These are phyloP conservation scores for Mycena belliarum DNA, from an alignment of 768 basidiomycete species.

Conservation along the genomic window DNA sequence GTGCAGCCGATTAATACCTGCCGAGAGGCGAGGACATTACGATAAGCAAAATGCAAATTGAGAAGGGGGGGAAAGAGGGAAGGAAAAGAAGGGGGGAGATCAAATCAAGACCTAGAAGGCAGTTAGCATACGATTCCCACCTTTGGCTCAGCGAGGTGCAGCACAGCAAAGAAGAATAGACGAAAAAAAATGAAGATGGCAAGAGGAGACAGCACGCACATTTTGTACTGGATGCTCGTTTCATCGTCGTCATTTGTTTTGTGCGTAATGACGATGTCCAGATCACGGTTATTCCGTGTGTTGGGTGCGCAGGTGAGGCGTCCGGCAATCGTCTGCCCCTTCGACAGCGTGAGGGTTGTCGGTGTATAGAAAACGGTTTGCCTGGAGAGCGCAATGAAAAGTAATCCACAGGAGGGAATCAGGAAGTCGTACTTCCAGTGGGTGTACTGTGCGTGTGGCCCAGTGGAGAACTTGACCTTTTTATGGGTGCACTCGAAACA, in stretches of 20 bases:
- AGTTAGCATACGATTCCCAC: slow-evolving; percentile 40
- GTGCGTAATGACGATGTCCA: slow-evolving; percentile 87
- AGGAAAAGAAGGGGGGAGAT: slow-evolving; percentile 21
- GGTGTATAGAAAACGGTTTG: slow-evolving; percentile 99
- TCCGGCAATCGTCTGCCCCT: slow-evolving; percentile 76
- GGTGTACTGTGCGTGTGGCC: slow-evolving; percentile 95
- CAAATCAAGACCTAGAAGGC: slow-evolving; percentile 53
- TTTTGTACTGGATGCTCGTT: slow-evolving; percentile 69
- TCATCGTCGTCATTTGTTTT: slow-evolving; percentile 41
- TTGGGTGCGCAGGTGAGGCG: slow-evolving; percentile 83
- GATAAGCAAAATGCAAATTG: slow-evolving; percentile 18
- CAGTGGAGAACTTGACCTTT: slow-evolving; percentile 93
- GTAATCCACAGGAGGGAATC: background rate
- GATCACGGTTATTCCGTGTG: slow-evolving; percentile 88
- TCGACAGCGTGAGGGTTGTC: slow-evolving; percentile 64
- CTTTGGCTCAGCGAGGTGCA: slow-evolving; percentile 25
- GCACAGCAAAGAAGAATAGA: slow-evolving; percentile 8
- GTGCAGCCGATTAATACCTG: slow-evolving; percentile 24
- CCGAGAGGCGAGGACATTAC: slow-evolving; percentile 18
- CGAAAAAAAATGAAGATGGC: slow-evolving; percentile 12
- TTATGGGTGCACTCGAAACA: slow-evolving; percentile 95
- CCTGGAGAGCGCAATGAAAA: slow-evolving; percentile 38
- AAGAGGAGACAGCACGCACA: slow-evolving; percentile 59
- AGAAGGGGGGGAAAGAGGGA: slow-evolving; percentile 8
- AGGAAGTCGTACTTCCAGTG: slow-evolving; percentile 83